Conservation (phyloP, 78 protist species). For the Planoprotostelium fungivorum region DNA sequence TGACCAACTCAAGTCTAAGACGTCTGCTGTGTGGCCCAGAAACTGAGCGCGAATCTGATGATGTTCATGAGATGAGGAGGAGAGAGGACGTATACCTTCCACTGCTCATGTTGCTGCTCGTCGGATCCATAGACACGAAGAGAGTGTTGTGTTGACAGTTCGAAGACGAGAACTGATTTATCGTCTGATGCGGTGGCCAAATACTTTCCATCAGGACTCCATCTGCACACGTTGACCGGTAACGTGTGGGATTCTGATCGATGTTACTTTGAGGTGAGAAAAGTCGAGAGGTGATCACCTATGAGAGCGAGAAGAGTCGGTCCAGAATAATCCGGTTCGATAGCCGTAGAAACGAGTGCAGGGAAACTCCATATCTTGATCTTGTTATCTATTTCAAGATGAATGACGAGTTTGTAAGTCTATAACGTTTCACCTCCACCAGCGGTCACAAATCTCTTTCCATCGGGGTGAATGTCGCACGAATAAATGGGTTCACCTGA, state of each 20-base stretch:
- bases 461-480: conserved; percentile 67
- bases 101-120: not conserved
- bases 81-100: not conserved
- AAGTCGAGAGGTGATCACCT: not conserved
- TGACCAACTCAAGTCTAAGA: conserved; percentile 51
- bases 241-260: conserved; percentile 32
- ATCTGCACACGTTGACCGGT: conserved; percentile 52
- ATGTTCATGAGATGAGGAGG: not conserved
- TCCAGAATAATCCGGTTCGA: conserved; percentile 13
- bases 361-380: conserved; percentile 56
- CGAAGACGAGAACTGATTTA: conserved; percentile 37
- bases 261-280: conserved; percentile 14
- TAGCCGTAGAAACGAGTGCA: conserved; percentile 22
- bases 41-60: not conserved
- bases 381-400: conserved; percentile 32
- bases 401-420: not conserved
- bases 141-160: conserved; percentile 4
- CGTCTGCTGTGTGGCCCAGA: conserved; percentile 47
- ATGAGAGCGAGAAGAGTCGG: conserved; percentile 17
- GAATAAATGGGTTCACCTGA: conserved; percentile 54
- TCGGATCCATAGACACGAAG: not conserved
- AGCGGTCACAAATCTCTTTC: conserved; percentile 60
- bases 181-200: conserved; percentile 73
- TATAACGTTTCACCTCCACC: conserved; percentile 19
- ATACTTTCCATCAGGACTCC: conserved; percentile 38